These are phyloP conservation scores for Suillus brevipes DNA, from an alignment of 768 basidiomycete species.

Conservation along the genomic window DNA sequence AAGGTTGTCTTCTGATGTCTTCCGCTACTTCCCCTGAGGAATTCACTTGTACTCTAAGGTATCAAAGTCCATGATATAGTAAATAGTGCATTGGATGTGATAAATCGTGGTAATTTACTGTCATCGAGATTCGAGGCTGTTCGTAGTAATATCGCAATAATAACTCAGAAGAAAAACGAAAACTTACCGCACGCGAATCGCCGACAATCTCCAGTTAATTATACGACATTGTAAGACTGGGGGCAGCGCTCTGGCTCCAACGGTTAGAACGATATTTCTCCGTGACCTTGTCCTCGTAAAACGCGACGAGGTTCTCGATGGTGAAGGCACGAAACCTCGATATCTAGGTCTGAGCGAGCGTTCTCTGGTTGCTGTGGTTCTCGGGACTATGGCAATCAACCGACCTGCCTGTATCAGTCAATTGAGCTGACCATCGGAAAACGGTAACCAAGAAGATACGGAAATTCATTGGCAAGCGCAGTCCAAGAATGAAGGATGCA, in stretches of 20 bases:
- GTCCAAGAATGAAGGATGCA: not conserved
- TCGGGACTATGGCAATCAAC: not conserved
- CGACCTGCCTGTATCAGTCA: not conserved
- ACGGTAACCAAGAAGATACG: not conserved
- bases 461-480: constrained; percentile 1
- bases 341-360: not conserved
- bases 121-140: not conserved
- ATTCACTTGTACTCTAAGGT: not conserved
- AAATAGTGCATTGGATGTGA: not conserved
- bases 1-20: not conserved
- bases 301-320: not conserved
- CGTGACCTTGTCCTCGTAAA: not conserved
- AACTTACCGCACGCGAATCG: not conserved
- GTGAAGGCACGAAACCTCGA: not conserved
- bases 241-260: not conserved
- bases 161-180: not conserved
- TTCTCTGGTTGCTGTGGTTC: not conserved
- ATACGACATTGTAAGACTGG: not conserved
- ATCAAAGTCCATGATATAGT: not conserved
- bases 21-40: not conserved
- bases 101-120: not conserved
- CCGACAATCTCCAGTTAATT: not conserved
- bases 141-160: not conserved
- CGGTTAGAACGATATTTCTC: no score
- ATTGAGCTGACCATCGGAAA: not conserved